Evolutionary conservation across 352 stramenopile species (phyloP).

Genomic region (Pythium aquatile): DNA sequence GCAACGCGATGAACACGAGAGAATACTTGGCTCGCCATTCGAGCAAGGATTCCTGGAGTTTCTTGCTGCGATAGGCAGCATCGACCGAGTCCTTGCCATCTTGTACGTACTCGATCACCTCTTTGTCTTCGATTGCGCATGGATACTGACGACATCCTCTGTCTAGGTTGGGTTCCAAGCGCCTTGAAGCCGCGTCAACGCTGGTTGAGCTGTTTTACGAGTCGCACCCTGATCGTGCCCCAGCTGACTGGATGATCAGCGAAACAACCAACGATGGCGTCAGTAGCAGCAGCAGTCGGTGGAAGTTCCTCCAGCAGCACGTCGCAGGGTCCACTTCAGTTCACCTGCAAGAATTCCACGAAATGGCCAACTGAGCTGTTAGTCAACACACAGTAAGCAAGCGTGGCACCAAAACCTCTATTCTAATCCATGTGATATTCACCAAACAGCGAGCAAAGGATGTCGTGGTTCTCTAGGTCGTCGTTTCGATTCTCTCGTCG

Average conservation of each 20-base stretch:
- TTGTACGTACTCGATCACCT: conserved; percentile 20
- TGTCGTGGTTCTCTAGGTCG: not conserved
- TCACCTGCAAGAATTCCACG: conserved; percentile 20
- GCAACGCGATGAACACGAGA: conserved; percentile 23
- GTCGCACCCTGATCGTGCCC: conserved; percentile 24
- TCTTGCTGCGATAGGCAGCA: conserved; percentile 22
- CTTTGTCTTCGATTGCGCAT: not conserved
- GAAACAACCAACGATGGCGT: not conserved
- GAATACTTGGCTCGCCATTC: conserved; percentile 27
- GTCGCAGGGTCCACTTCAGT: conserved; percentile 23
- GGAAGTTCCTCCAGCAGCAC: conserved; percentile 25
- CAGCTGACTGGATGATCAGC: conserved; percentile 7
- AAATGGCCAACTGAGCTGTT: conserved; percentile 4
- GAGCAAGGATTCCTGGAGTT: conserved; percentile 32
- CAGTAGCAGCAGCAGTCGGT: conserved; percentile 4
- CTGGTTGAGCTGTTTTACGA: conserved; percentile 31
- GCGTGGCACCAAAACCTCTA: conserved; percentile 5
- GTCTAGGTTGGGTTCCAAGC: conserved; percentile 19
- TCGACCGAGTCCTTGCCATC: conserved; percentile 24
- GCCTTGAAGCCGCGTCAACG: conserved; percentile 25
- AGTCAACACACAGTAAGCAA: not conserved
- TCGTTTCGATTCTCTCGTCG: conserved; percentile 47
- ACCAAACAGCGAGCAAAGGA: not conserved
- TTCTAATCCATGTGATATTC: conserved; percentile 5
- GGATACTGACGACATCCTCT: not conserved